phyloP scores from a whole-genome alignment of 2,329 filamentous ascomycete species.

The Claviceps capensis region DNA sequence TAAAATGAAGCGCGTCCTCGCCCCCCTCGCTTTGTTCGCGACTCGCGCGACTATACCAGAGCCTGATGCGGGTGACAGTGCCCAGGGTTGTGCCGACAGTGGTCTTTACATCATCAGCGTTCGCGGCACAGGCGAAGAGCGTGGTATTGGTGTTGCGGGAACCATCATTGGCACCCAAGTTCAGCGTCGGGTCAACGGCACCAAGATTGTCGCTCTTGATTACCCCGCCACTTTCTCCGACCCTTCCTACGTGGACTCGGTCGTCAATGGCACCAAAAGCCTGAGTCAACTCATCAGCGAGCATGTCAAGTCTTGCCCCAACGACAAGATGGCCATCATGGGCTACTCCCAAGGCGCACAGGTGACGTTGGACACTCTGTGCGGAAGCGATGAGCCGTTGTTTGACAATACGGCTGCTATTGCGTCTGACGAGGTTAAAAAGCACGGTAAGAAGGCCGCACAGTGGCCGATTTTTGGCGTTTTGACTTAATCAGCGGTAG shows the following conservation, averaged over 20 bases:
- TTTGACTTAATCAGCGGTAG: too few relatives aligned
- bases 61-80: constrained; percentile 12
- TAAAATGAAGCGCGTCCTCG: constrained; percentile 6
- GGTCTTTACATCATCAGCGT: constrained; percentile 27
- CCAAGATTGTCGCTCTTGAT: constrained; percentile 19
- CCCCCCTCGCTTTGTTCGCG: constrained; percentile 7
- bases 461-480: neutral
- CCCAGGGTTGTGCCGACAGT: constrained; percentile 20
- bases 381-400: constrained; percentile 18
- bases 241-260: constrained; percentile 21
- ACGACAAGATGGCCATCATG: constrained; percentile 26
- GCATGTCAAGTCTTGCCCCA: constrained; percentile 23
- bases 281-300: constrained; percentile 17
- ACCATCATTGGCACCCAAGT: constrained; percentile 18
- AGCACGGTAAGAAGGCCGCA: constrained; percentile 16
- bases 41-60: constrained; percentile 11
- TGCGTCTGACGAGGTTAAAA: constrained; percentile 14
- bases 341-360: constrained; percentile 32
- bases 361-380: constrained; percentile 23
- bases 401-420: constrained; percentile 17
- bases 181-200: constrained; percentile 19
- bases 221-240: constrained; percentile 24
- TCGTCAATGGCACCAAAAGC: constrained; percentile 17
- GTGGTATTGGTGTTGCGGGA: constrained; percentile 21
- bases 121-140: constrained; percentile 22